These are phyloP conservation scores for Zopfia rhizophila DNA, from an alignment of 2,329 filamentous ascomycete species.

Conservation along the genomic window DNA sequence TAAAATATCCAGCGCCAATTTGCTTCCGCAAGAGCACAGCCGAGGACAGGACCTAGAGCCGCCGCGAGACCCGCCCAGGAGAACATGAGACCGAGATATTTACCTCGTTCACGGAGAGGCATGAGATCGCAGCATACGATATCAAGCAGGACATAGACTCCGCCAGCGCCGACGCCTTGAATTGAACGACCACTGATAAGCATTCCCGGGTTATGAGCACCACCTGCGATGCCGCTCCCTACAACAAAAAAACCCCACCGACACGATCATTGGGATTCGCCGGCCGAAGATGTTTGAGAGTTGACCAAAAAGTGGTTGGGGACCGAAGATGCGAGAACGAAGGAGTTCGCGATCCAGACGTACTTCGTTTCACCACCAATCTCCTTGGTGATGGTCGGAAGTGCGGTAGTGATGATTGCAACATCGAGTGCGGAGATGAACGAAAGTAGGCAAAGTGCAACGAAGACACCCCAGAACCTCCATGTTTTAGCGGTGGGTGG, in stretches of 20 bases:
- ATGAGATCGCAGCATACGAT: conserved; percentile 55
- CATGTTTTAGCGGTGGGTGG: not conserved
- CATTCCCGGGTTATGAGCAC: conserved; percentile 54
- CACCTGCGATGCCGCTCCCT: conserved; percentile 63
- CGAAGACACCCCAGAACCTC: conserved; percentile 38
- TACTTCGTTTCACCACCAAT: conserved; percentile 29
- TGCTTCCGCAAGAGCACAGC: conserved; percentile 25
- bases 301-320: conserved; percentile 19
- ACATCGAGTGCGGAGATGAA: conserved; percentile 41
- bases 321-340: not conserved
- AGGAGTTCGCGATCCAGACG: conserved; percentile 17
- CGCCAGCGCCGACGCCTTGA: conserved; percentile 55
- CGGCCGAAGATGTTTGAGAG: conserved; percentile 55
- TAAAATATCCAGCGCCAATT: conserved; percentile 60
- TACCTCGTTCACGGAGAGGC: conserved; percentile 54
- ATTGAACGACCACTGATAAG: conserved; percentile 65
- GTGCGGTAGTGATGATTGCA: conserved; percentile 46
- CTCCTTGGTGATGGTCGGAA: conserved; percentile 46
- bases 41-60: conserved; percentile 26
- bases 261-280: conserved; percentile 34
- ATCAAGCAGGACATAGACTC: conserved; percentile 2
- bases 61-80: conserved; percentile 16
- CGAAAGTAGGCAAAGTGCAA: conserved; percentile 34
- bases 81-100: conserved; percentile 39
- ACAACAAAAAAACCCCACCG: conserved; percentile 59